Conservation (phyloP, 257 asterid genomes). For the Thymus mandschuricus region DNA sequence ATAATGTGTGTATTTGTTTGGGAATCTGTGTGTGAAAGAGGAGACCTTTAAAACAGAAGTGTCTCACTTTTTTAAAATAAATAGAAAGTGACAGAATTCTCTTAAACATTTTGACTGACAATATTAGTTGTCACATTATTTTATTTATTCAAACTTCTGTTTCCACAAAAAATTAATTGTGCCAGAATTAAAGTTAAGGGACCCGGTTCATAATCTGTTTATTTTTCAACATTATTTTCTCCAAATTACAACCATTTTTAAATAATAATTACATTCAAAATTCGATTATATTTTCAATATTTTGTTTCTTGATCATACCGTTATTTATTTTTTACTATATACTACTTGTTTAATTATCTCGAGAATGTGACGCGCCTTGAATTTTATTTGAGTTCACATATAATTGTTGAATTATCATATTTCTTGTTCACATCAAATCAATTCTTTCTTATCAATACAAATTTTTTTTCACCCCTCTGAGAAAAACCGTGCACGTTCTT, state of each 20-base stretch:
- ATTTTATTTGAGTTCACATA: neutral
- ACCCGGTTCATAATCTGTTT: neutral
- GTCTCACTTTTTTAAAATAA: slow-evolving; percentile 30
- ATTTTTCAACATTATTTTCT: neutral
- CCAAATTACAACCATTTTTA: too few relatives aligned
- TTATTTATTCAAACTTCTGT: slow-evolving; percentile 10
- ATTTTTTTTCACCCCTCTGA: too few relatives aligned
- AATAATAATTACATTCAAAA: too few relatives aligned
- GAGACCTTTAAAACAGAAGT: neutral
- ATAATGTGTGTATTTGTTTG: neutral
- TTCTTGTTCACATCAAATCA: neutral
- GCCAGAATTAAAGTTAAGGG: slow-evolving; percentile 9
- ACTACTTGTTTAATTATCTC: too few relatives aligned
- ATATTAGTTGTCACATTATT: neutral
- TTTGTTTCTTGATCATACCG: too few relatives aligned
- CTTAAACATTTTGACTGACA: slow-evolving; percentile 27
- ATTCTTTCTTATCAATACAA: neutral
- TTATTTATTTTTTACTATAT: too few relatives aligned
- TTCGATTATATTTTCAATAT: too few relatives aligned
- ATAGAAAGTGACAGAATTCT: slow-evolving; percentile 23
- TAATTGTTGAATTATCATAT: neutral
- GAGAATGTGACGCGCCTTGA: too few relatives aligned
- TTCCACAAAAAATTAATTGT: neutral
- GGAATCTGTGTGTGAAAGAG: slow-evolving; percentile 6
- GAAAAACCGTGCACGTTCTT: neutral